Evolutionary conservation across 306 rosid species (phyloP), one percentile per base, ranked within the genome.

Genomic region (Myrica gale): DNA sequence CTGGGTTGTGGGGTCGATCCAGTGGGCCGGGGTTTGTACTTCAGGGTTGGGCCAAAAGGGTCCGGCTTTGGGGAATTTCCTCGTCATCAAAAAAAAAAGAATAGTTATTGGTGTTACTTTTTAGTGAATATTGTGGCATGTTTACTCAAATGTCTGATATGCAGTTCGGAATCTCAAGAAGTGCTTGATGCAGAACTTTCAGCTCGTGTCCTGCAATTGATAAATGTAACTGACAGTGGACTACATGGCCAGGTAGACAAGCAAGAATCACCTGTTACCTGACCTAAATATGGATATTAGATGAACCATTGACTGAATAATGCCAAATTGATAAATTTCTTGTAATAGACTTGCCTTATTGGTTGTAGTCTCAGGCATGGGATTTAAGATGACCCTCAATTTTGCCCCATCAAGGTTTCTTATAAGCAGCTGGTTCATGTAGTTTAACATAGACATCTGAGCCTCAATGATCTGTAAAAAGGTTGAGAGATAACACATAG

Each of bases 131-230:
- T 39, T 44, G 9, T 63, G 21, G 56, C 9, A 57, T 71, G 20
- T 70, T 7, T 13, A 45, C 45, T 65, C 5, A 12, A 46, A 60
- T 89, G 77, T 85, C 72, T 76, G 20, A 66, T 73, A 48, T 81
- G 84, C 84, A 94, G 98, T 83, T 79, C 79, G 79, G 98, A 94
- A 77, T 89, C 97, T 23, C 98, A 92, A 73, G 98, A 94, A 86
- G 91, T 90, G 78, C 93, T 90, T 68, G 98, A 94, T 86, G 98
- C 97, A 3, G 98, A 94, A 88, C 90, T 94, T 74, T 92, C 98
- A 57, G 98, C 98, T 73, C 98, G 97, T 76, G 92, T 94, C 80
- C 84, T 94, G 82, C 98, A 90, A 82, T 79, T 94, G 82, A 88
- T 94, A 79, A 94, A 89, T 81, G 91, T 91, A 71, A 91, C 93